Evolutionary conservation across 208 protist species (phyloP).

Genomic region (Leishmania turanica): DNA sequence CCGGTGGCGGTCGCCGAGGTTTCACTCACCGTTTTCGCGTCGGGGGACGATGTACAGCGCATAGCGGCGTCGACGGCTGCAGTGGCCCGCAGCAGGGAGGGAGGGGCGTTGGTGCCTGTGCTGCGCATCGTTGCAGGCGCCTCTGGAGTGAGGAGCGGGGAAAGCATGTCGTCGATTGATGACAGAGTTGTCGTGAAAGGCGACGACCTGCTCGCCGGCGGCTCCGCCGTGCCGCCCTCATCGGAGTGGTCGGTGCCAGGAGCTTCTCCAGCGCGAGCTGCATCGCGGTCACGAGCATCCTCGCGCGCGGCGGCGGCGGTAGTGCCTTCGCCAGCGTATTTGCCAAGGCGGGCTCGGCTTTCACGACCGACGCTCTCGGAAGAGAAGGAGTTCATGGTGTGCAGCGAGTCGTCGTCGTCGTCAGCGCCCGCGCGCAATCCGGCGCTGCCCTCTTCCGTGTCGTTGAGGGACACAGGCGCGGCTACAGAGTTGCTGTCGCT

Average conservation of each 20-base stretch:
- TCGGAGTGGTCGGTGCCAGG: background rate
- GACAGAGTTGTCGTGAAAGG: slow-evolving; percentile 6
- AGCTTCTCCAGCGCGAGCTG: background rate
- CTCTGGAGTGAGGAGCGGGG: slow-evolving; percentile 2
- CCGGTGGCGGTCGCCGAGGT: background rate
- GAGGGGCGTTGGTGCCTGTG: background rate
- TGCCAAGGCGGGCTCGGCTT: background rate
- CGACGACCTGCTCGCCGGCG: slow-evolving; percentile 8
- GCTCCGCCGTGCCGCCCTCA: slow-evolving; percentile 1
- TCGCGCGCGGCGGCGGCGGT: background rate
- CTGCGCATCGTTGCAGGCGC: background rate
- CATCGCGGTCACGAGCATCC: background rate
- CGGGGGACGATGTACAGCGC: background rate
- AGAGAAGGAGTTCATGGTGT: slow-evolving; percentile 30
- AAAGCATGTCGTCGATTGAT: background rate
- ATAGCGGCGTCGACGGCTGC: background rate
- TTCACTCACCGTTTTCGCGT: background rate
- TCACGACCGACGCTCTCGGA: background rate
- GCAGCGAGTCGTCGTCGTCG: slow-evolving; percentile 16
- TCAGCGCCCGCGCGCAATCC: background rate
- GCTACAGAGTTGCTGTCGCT: background rate
- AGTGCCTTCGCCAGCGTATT: background rate
- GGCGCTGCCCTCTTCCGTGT: background rate
- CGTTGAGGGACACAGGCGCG: slow-evolving; percentile 7
- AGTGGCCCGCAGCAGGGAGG: background rate